phyloP scores from a whole-genome alignment of 108 stramenopile genomes.

The Chaetoceros muelleri region DNA sequence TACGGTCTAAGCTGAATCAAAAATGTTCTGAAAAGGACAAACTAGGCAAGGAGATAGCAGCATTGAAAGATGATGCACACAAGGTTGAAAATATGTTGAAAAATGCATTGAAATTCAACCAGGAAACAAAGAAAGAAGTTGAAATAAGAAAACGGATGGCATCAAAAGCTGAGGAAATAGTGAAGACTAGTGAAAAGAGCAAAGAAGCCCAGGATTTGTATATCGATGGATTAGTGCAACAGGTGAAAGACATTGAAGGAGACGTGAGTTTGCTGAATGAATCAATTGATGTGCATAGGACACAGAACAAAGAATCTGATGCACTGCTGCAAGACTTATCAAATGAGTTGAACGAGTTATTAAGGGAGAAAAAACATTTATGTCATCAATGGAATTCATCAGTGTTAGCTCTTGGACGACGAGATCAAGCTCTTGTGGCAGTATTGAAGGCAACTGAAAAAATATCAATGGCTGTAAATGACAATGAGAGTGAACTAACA shows the following conservation, averaged over 20 bases:
- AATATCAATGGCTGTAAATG: slow-evolving; percentile 35
- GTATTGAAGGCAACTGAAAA: slow-evolving; percentile 41
- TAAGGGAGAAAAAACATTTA: slow-evolving; percentile 68
- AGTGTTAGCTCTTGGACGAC: slow-evolving; percentile 42
- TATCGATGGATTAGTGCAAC: slow-evolving; percentile 58
- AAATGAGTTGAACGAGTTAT: slow-evolving; percentile 53
- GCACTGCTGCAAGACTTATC: slow-evolving; percentile 59
- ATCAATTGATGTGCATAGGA: slow-evolving; percentile 34
- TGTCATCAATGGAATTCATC: slow-evolving; percentile 76
- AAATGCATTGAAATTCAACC: slow-evolving; percentile 58
- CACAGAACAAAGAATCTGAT: slow-evolving; percentile 50
- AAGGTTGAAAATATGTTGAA: not conserved
- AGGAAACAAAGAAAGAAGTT: slow-evolving; percentile 72
- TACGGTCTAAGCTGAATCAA: slow-evolving; percentile 18
- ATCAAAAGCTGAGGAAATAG: slow-evolving; percentile 68
- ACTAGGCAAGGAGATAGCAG: slow-evolving; percentile 15
- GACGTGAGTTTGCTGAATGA: slow-evolving; percentile 44
- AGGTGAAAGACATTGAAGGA: slow-evolving; percentile 43
- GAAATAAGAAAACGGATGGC: slow-evolving; percentile 58
- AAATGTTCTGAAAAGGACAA: slow-evolving; percentile 6
- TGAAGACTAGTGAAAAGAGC: slow-evolving; percentile 46
- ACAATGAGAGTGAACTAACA: slow-evolving; percentile 30
- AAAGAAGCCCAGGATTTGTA: slow-evolving; percentile 66
- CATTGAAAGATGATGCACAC: slow-evolving; percentile 18
- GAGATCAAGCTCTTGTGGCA: slow-evolving; percentile 74